Evolutionary conservation across 2,329 filamentous ascomycete species (phyloP), one percentile per base, ranked within the genome.

Genomic region (Colletotrichum cordylinicola): DNA sequence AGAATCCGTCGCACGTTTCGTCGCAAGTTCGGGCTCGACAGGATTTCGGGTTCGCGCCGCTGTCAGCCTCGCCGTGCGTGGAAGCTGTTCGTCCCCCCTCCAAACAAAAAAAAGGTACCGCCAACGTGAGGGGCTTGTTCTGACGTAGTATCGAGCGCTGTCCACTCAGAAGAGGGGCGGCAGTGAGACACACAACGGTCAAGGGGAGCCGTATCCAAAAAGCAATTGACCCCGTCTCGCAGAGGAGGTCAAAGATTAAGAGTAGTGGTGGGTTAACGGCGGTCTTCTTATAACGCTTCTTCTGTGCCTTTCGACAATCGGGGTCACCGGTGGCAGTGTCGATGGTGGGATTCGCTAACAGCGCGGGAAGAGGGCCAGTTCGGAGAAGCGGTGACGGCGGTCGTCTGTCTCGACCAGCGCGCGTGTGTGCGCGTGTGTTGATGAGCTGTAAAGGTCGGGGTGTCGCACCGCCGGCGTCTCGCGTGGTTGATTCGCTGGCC

Each of bases 81-180:
- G 16, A 55, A 13, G 60, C 60, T 64, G 56, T 29, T 58, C 52
- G 61, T 58, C n/a, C 69, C 55, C 52, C 39, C 43, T 35, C 62
- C 35, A 21, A 68, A n/a, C n/a, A 9, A 56, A 15, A 31, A 24
- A 33, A 33, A 61, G 18, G n/a, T 18, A 29, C n/a, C 39, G 37
- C 62, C 24, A 52, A 65, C 15, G 74, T 62, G 74, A 76, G 74
- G 74, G 70, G 73, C 29, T 43, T 65, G 35, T 48, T 76, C 74
- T 69, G 74, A 76, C 70, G 74, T 74, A 68, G 70, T 65, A 31
- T 68, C 64, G 62, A 68, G 56, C 67, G 21, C 29, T 37, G 58
- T 58, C 74, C 58, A 69, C 58, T 76, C 16, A 65, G 56, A 48
- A 21, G 70, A 66, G 29, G 58, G 68, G 58, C 39, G 43, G 56